These are phyloP conservation scores for Passalora sequoiae DNA, from an alignment of 2,329 filamentous ascomycete genomes.

Conservation along the genomic window DNA sequence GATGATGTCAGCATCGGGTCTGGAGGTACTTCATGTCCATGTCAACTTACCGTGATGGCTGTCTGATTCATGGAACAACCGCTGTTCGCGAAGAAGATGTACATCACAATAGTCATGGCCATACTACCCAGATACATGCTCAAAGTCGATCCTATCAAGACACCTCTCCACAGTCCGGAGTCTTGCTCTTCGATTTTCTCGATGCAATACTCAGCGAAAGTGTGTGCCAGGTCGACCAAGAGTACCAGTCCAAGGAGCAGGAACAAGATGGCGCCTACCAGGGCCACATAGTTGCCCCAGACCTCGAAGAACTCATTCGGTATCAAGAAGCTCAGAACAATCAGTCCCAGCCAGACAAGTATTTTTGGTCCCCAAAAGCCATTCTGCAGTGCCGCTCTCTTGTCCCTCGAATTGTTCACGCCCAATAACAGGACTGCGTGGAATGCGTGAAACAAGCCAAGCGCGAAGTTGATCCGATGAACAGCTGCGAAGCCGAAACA, in stretches of 20 bases:
- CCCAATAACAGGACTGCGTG: slow-evolving; percentile 80
- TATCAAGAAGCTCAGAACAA: slow-evolving; percentile 91
- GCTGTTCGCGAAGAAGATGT: slow-evolving; percentile 82
- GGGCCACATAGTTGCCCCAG: slow-evolving; percentile 91
- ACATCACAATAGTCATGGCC: slow-evolving; percentile 94
- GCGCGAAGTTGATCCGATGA: slow-evolving; percentile 94
- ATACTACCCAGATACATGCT: slow-evolving; percentile 89
- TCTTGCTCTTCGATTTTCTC: slow-evolving; percentile 87
- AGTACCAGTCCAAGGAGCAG: slow-evolving; percentile 86
- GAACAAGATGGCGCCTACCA: slow-evolving; percentile 86
- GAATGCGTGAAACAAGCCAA: slow-evolving; percentile 87
- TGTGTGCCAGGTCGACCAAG: slow-evolving; percentile 89
- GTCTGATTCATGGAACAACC: slow-evolving; percentile 94
- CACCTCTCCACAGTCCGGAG: slow-evolving; percentile 73
- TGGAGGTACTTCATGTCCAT: not conserved
- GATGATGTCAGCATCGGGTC: slow-evolving; percentile 2
- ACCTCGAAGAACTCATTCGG: slow-evolving; percentile 91
- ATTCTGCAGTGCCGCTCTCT: slow-evolving; percentile 84
- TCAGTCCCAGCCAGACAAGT: slow-evolving; percentile 76
- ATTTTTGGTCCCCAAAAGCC: slow-evolving; percentile 99
- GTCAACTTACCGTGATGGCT: slow-evolving; percentile 68
- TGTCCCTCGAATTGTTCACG: slow-evolving; percentile 79
- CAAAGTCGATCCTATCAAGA: slow-evolving; percentile 87
- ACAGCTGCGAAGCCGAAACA: slow-evolving; percentile 96
- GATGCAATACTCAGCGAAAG: slow-evolving; percentile 94